Percentiles rank a stretch among this genome's conserved stretches.
Evolutionary conservation across 768 basidiomycete species (phyloP).

Genomic region (Lyophyllum atratum): DNA sequence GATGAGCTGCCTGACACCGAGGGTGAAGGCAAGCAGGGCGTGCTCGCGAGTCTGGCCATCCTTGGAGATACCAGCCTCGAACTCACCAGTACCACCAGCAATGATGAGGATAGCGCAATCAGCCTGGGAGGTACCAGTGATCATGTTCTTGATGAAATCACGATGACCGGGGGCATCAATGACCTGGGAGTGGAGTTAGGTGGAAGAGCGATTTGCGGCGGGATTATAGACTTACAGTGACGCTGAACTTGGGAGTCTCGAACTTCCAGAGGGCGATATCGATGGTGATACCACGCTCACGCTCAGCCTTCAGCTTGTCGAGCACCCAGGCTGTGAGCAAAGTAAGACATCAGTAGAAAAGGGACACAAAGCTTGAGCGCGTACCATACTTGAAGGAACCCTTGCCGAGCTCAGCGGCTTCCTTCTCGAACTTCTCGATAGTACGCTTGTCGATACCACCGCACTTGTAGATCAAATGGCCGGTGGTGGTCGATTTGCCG

Average conservation of each 20-base stretch:
- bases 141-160: slow-evolving; percentile 99
- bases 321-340: slow-evolving; percentile 90
- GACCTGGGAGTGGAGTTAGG: slow-evolving; percentile 55
- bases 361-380: slow-evolving; percentile 28
- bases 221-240: slow-evolving; percentile 64
- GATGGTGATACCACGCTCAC: slow-evolving; percentile 99
- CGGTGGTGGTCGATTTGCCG: slow-evolving; percentile 99
- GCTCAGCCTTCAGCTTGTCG: slow-evolving; percentile 99
- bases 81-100: slow-evolving; percentile 98
- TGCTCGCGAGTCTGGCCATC: slow-evolving; percentile 99
- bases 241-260: slow-evolving; percentile 97
- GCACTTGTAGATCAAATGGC: slow-evolving; percentile 99
- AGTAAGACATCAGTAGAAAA: slow-evolving; percentile 22
- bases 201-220: slow-evolving; percentile 4
- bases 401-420: slow-evolving; percentile 99
- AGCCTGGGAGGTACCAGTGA: slow-evolving; percentile 99
- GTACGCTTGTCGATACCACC: slow-evolving; percentile 99
- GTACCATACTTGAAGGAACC: slow-evolving; percentile 96
- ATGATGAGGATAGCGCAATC: slow-evolving; percentile 99
- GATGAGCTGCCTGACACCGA: slow-evolving; percentile 99
- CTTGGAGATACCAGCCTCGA: slow-evolving; percentile 99
- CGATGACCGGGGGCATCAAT: slow-evolving; percentile 99
- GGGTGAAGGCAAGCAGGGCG: slow-evolving; percentile 98
- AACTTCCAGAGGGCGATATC: slow-evolving; percentile 99
- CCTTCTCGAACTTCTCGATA: slow-evolving; percentile 99